Conservation (phyloP, 2,329 filamentous ascomycete genomes). For the Clarireedia homoeocarpa region DNA sequence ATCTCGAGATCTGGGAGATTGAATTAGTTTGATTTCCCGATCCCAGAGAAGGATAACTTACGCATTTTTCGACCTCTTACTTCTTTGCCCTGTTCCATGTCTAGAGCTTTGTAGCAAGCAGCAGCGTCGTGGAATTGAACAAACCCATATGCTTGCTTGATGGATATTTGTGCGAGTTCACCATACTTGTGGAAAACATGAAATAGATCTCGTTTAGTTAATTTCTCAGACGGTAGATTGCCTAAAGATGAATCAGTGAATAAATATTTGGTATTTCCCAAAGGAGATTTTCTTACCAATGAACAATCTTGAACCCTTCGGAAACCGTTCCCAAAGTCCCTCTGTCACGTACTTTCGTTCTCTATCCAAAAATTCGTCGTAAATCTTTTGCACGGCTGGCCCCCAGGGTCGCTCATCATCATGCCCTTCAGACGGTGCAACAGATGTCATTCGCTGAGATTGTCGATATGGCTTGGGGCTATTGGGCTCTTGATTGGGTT, state of each 20-base stretch:
- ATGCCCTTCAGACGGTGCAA: conserved; percentile 21
- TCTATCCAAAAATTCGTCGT: conserved; percentile 64
- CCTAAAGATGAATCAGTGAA: conserved; percentile 41
- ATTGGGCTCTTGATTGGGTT: conserved; percentile 16
- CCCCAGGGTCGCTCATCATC: conserved; percentile 29
- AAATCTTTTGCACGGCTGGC: conserved; percentile 54
- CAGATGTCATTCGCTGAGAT: conserved; percentile 16
- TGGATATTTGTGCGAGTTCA: conserved; percentile 84
- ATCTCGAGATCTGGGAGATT: conserved; percentile 67
- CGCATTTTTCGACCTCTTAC: conserved; percentile 89
- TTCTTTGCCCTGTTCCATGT: conserved; percentile 69
- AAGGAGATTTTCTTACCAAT: conserved; percentile 52
- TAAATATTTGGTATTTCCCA: conserved; percentile 22
- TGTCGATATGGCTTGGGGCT: conserved; percentile 20
- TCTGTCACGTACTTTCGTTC: conserved; percentile 70
- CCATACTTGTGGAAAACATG: conserved; percentile 83
- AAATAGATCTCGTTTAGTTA: conserved; percentile 90
- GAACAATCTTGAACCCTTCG: conserved; percentile 68
- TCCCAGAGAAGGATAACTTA: conserved; percentile 41
- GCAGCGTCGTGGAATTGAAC: conserved; percentile 79
- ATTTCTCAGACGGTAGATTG: conserved; percentile 86
- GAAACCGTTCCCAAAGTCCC: conserved; percentile 75
- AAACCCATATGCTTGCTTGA: conserved; percentile 95
- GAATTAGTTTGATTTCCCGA: background rate
- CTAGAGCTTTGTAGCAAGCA: conserved; percentile 68